Evolutionary conservation across 2,329 filamentous ascomycete species (phyloP).

Genomic region (Venturia nashicola): DNA sequence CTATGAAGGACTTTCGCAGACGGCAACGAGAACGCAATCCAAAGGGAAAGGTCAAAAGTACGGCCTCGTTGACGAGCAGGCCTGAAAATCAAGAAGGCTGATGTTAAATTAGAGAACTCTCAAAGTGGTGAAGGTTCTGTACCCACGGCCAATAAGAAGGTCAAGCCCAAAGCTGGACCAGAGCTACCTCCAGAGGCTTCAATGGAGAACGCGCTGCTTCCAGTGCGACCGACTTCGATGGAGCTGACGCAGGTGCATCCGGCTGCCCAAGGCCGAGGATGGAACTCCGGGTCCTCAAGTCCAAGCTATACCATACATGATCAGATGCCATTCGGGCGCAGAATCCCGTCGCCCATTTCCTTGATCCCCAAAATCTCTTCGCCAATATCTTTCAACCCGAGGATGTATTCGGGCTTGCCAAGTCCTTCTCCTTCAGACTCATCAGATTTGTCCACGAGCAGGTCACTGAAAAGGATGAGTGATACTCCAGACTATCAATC

Average conservation of each 20-base stretch:
- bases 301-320: background rate
- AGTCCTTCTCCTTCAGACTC: slow-evolving; percentile 1
- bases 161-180: background rate
- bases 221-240: background rate
- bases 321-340: background rate
- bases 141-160: background rate
- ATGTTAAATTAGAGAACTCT: background rate
- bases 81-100: background rate
- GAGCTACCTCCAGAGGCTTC: background rate
- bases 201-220: background rate
- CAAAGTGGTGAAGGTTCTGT: background rate
- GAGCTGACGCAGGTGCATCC: background rate
- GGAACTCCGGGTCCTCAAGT: background rate
- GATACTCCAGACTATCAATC: background rate
- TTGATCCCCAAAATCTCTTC: background rate
- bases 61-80: background rate
- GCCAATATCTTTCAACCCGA: background rate
- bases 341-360: background rate
- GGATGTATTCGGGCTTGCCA: background rate
- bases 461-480: background rate
- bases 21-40: slow-evolving; percentile 5
- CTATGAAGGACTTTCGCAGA: slow-evolving; percentile 8
- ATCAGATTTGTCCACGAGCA: background rate
- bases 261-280: background rate
- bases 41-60: slow-evolving; percentile 8